These are phyloP conservation scores for Penicillium fimorum DNA, from an alignment of 495 filamentous ascomycete genomes.

Conservation along the genomic window DNA sequence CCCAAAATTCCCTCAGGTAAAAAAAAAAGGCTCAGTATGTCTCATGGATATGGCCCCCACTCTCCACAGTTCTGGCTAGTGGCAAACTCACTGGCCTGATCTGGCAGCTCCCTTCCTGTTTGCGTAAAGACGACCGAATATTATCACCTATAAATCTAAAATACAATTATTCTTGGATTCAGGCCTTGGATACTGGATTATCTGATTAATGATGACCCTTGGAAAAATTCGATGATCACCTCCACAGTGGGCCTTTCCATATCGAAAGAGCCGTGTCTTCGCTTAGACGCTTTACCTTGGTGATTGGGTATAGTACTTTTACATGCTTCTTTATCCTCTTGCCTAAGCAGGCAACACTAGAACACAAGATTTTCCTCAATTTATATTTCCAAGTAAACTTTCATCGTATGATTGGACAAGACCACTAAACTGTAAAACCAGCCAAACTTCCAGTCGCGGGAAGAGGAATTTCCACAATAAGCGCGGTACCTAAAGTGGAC, in stretches of 20 bases:
- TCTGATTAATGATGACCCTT: neutral
- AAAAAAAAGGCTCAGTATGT: neutral
- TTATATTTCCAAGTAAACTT: neutral
- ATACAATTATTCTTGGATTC: neutral
- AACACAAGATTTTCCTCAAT: too few relatives aligned
- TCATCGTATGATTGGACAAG: neutral
- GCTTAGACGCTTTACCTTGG: neutral
- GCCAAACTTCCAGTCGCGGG: neutral
- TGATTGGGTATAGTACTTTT: neutral
- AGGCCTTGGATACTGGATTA: neutral
- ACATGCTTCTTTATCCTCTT: neutral
- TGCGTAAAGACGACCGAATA: neutral
- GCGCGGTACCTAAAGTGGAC: neutral
- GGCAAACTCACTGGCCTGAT: conserved; percentile 16
- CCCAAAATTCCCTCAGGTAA: conserved; percentile 26
- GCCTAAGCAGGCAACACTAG: too few relatives aligned
- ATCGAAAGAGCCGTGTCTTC: conserved; percentile 7
- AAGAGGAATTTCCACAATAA: neutral
- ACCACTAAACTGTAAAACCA: neutral
- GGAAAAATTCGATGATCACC: neutral
- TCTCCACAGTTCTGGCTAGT: neutral
- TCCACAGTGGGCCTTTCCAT: conserved; percentile 9
- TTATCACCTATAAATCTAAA: too few relatives aligned
- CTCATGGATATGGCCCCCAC: neutral
- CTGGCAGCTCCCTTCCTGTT: neutral